Evolutionary conservation across 2,329 filamentous ascomycete genomes (phyloP), one percentile per base, ranked within the genome.

Genomic region (Emydomyces testavorans): DNA sequence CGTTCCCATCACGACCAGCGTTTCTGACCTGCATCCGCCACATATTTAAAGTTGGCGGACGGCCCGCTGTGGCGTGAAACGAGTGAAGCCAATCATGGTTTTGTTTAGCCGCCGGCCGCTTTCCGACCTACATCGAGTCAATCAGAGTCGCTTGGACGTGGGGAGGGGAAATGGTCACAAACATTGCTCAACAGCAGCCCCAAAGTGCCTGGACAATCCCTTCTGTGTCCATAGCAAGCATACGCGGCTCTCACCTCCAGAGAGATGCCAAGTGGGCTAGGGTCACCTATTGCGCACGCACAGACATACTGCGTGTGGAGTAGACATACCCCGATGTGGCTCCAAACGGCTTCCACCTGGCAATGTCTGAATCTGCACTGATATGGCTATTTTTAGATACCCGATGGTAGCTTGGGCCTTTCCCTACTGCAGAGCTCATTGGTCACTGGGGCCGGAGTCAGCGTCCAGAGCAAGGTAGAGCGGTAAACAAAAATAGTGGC

Each of bases 51-150:
- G 49, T 51, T 51, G 39, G 18, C 44, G 49, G 41, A 48, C 49
- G 49, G 49, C 44, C 49, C 49, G 49, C 43, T 32, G 49, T 48
- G 49, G 49, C 49, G 49, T 38, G 31, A 39, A 23, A 29, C 35
- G n/a, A 16, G 7, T 20, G 35, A 40, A 24, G 18, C 24, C 42
- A 48, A 48, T 51, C 15, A 35, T 44, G 28, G 37, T 37, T 37
- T 21, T 24, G 21, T 23, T 29, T 51, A 51, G 44, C 43, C 48
- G 44, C 39, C 45, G 36, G 42, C 44, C 40, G 39, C 37, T 38
- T 38, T 36, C 29, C 46, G 46, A 37, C 46, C 46, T 7, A 26
- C 35, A 24, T 31, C 24, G 16, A 24, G 16, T 29, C 18, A 35
- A 29, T n/a, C 8, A 20, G 15, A 38, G 26, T n/a, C 23, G 34